Conservation (phyloP, 2,329 filamentous ascomycete genomes). For the Pseudogymnoascus sp. region DNA sequence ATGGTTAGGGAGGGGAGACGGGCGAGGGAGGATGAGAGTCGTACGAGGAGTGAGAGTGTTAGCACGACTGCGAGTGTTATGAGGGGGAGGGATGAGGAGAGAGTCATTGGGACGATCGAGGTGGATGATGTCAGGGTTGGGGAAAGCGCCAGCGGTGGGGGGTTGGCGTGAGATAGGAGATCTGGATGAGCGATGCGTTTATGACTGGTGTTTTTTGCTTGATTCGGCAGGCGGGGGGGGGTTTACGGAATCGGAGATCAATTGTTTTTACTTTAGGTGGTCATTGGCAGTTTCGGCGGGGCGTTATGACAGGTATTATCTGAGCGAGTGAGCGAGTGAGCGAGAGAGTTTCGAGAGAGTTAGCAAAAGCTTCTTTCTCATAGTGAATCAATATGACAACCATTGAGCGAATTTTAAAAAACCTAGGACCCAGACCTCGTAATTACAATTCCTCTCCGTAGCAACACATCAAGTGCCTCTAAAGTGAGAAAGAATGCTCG, state of each 20-base stretch:
- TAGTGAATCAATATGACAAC: conserved; percentile 3
- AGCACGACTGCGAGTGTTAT: conserved; percentile 46
- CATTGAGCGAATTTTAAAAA: neutral
- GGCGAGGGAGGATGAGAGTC: conserved; percentile 38
- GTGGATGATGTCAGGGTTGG: conserved; percentile 55
- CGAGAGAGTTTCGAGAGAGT: neutral
- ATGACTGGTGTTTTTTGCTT: neutral
- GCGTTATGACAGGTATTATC: neutral
- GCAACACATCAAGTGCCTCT: neutral
- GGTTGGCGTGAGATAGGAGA: conserved; percentile 20
- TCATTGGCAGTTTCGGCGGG: neutral
- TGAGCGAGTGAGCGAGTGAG: neutral
- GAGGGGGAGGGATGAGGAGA: conserved; percentile 27
- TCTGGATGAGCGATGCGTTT: neutral
- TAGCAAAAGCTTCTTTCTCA: neutral
- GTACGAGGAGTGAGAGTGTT: conserved; percentile 45
- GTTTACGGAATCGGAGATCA: neutral
- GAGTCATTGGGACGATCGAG: conserved; percentile 14
- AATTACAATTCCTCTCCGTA: conserved; percentile 2
- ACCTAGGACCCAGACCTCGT: neutral
- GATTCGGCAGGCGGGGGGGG: neutral
- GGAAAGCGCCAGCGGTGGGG: conserved; percentile 52
- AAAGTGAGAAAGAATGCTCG: conserved; percentile 11
- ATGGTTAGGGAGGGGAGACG: conserved; percentile 32
- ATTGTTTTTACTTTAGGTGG: neutral